Percentiles rank a stretch among this genome's conserved stretches.
phyloP scores from a whole-genome alignment of 805 yeast species.

The Cyberlindnera euphorbiae region DNA sequence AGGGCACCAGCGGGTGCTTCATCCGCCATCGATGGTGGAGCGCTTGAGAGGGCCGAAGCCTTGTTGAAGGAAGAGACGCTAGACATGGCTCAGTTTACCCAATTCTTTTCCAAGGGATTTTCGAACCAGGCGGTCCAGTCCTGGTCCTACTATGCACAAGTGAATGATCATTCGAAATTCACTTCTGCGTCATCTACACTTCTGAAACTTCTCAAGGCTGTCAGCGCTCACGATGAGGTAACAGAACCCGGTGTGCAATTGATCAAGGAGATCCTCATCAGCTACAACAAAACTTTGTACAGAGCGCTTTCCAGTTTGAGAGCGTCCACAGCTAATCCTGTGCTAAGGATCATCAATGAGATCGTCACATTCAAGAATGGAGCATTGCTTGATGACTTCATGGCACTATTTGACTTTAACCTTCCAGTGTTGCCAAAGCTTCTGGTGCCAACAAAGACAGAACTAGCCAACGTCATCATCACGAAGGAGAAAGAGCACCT shows the following conservation, averaged over 20 bases:
- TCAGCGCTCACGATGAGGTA: conserved; percentile 14
- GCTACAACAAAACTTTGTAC: conserved; percentile 59
- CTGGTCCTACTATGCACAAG: conserved; percentile 44
- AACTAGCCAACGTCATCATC: conserved; percentile 33
- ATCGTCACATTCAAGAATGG: conserved; percentile 48
- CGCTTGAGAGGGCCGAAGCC: conserved; percentile 17
- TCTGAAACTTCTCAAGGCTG: conserved; percentile 30
- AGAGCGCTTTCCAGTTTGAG: conserved; percentile 58
- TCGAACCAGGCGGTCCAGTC: conserved; percentile 35
- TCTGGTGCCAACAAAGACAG: conserved; percentile 47
- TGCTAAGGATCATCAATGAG: conserved; percentile 50
- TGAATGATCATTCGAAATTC: conserved; percentile 48
- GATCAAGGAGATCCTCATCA: conserved; percentile 48
- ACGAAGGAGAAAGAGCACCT: conserved; percentile 31
- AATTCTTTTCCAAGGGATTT: conserved; percentile 33
- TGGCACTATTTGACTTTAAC: conserved; percentile 64
- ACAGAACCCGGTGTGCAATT: conserved; percentile 32
- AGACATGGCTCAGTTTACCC: conserved; percentile 20
- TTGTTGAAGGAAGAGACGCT: conserved; percentile 11
- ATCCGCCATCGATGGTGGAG: conserved; percentile 12
- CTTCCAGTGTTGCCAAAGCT: conserved; percentile 58
- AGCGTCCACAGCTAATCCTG: conserved; percentile 57
- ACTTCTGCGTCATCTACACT: conserved; percentile 40
- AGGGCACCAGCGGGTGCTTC: conserved; percentile 10
- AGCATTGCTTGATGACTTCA: conserved; percentile 48